Evolutionary conservation across 192 early-diverging fungal genomes (phyloP), one percentile per base, ranked within the genome.

Genomic region (Coemansia sp.): DNA sequence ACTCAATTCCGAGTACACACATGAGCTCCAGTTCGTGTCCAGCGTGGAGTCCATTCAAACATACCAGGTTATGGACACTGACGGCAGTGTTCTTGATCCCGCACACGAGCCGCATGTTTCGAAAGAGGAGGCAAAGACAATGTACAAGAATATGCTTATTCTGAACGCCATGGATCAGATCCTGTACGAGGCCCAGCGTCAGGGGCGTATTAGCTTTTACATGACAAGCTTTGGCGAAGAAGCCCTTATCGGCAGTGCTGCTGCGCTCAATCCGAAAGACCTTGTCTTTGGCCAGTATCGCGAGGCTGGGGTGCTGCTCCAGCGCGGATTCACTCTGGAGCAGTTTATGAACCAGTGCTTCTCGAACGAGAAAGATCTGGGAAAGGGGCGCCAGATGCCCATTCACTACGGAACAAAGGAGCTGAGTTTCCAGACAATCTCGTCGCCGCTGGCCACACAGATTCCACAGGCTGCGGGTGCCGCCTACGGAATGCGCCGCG

Each of bases 181-280:
- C 53, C 74, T 99, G 68, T 99, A 97, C 82, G 97, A 99, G 69
- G 95, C 97, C 21, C 97, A 99, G 79, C 87, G 97, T 10, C 97
- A 99, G 79, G 97, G 97, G 13, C 89, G 97, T 57, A 96, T 99
- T 59, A 93, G 91, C 58, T 99, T 99, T 60, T 99, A 99, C 82
- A 97, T 99, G 95, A 99, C 97, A 20, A 91, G 89, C 78, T 95
- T 95, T 84, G 97, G 97, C 45, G 97, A 99, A 83, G 97, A 99
- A 74, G 97, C 95, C 21, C 89, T 92, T 25, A 88, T 99, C 58
- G 95, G 94, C 53, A 89, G 85, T 61, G 95, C 95, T 6, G 95
- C 93, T 25, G 97, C 95, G 21, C 75, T 99, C 18, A 82, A 88
- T 7, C 69, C 84, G 26, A 89, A 92, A 40, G 97, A 99, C 69